phyloP scores from a whole-genome alignment of 345 rosid species.

The Hypericum androsaemum region DNA sequence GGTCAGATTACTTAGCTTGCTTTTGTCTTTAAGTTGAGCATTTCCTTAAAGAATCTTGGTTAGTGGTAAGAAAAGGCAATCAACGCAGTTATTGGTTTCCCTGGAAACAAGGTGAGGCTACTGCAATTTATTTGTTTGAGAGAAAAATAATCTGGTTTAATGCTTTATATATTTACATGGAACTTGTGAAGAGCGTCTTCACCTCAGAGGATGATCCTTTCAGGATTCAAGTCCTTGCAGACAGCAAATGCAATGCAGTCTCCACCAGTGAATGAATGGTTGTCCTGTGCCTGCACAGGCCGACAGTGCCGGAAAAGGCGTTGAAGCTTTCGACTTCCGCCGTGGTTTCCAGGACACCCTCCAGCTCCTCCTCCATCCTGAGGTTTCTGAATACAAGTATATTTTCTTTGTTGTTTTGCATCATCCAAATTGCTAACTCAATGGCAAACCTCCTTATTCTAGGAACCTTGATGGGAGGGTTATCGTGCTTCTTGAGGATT shows the following conservation, averaged over 20 bases:
- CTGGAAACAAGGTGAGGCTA: too few species aligned
- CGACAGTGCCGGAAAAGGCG: conserved; percentile 67
- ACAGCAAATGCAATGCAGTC: conserved; percentile 29
- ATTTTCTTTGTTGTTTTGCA: conserved; percentile 36
- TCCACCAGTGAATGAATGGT: conserved; percentile 57
- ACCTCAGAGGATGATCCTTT: too few species aligned
- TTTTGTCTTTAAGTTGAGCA: too few species aligned
- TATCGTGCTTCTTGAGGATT: conserved; percentile 42
- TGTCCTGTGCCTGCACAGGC: conserved; percentile 53
- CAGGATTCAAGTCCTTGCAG: too few species aligned
- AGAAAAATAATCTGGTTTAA: too few species aligned
- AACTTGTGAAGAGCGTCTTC: too few species aligned
- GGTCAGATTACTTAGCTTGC: too few species aligned
- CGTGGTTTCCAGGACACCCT: conserved; percentile 56
- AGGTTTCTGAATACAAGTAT: conserved; percentile 26
- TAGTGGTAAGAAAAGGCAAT: too few species aligned
- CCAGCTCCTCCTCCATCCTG: conserved; percentile 48
- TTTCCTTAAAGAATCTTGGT: too few species aligned
- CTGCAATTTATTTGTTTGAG: too few species aligned
- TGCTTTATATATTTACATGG: too few species aligned
- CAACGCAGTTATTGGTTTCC: too few species aligned
- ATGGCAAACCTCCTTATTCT: conserved; percentile 69
- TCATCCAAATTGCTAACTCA: conserved; percentile 79
- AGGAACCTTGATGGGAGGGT: conserved; percentile 65
- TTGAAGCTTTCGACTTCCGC: conserved; percentile 71